Evolutionary conservation across 2,329 filamentous ascomycete genomes (phyloP).

Genomic region (Aureobasidium sp.): DNA sequence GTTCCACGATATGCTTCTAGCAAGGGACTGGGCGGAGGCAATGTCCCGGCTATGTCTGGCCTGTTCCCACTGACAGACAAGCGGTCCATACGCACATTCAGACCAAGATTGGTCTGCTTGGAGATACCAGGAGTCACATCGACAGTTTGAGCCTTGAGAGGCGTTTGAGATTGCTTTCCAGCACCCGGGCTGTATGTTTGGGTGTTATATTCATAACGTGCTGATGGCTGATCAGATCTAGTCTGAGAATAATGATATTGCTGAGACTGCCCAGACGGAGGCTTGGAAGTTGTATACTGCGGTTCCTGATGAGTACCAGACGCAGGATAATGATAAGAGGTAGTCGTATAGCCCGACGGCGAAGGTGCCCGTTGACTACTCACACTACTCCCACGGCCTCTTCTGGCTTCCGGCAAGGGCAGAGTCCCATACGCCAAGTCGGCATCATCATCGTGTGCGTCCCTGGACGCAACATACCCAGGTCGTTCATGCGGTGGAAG

Average conservation of each 20-base stretch:
- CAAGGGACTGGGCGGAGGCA: conserved; percentile 71
- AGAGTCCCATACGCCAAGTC: conserved; percentile 27
- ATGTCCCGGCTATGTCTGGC: conserved; percentile 33
- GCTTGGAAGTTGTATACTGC: neutral
- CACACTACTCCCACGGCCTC: neutral
- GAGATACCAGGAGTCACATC: conserved; percentile 36
- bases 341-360: neutral
- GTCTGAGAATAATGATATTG: neutral
- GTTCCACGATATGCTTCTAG: conserved; percentile 90
- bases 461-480: conserved; percentile 18
- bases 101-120: conserved; percentile 27
- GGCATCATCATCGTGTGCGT: conserved; percentile 22
- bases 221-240: conserved; percentile 23
- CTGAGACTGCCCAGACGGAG: neutral
- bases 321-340: neutral
- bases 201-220: conserved; percentile 38
- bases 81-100: conserved; percentile 38
- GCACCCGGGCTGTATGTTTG: conserved; percentile 25
- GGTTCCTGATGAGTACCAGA: neutral
- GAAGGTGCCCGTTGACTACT: neutral
- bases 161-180: neutral
- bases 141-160: conserved; percentile 28
- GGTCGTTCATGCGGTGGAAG: conserved; percentile 37
- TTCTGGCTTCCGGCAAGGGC: conserved; percentile 1
- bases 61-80: conserved; percentile 42